Percentiles rank a stretch among this genome's conserved stretches.
Conservation (phyloP, 2,329 filamentous ascomycete species). For the Coccinonectria pachysandricola region DNA sequence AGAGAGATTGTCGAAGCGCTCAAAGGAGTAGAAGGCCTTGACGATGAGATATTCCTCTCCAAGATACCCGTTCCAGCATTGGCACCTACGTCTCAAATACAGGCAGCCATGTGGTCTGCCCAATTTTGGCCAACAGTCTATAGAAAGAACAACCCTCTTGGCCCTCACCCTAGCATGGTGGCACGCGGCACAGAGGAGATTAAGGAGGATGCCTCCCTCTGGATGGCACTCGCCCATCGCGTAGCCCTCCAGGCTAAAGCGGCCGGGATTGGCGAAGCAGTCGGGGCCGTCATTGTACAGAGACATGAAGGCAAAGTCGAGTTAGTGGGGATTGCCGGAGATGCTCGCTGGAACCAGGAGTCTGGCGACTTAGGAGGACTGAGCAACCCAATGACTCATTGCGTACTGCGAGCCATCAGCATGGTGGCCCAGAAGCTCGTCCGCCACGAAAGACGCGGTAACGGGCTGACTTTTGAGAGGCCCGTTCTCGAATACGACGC, state of each 20-base stretch:
- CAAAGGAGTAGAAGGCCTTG: slow-evolving; percentile 38
- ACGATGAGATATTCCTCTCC: slow-evolving; percentile 45
- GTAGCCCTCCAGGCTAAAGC: slow-evolving; percentile 50
- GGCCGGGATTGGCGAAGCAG: slow-evolving; percentile 52
- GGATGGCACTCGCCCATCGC: slow-evolving; percentile 56
- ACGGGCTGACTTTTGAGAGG: slow-evolving; percentile 22
- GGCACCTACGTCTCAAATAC: slow-evolving; percentile 63
- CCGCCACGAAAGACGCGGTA: slow-evolving; percentile 38
- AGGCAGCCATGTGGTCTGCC: slow-evolving; percentile 63
- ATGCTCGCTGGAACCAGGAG: slow-evolving; percentile 59
- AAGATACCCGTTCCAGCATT: slow-evolving; percentile 60
- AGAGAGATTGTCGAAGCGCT: slow-evolving; percentile 41
- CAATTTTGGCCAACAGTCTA: slow-evolving; percentile 80
- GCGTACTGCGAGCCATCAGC: slow-evolving; percentile 67
- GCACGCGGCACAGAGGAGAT: slow-evolving; percentile 61
- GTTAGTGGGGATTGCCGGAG: slow-evolving; percentile 64
- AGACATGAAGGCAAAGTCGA: slow-evolving; percentile 40
- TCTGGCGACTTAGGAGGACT: slow-evolving; percentile 31
- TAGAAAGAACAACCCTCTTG: slow-evolving; percentile 78
- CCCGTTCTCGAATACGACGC: slow-evolving; percentile 46
- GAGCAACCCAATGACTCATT: slow-evolving; percentile 70
- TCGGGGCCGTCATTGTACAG: slow-evolving; percentile 69
- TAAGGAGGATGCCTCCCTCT: slow-evolving; percentile 49
- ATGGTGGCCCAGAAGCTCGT: slow-evolving; percentile 66
- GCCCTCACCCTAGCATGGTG: slow-evolving; percentile 69